Evolutionary conservation across 2,329 filamentous ascomycete species (phyloP), one percentile per base, ranked within the genome.

Genomic region (Sporothrix schenckii): DNA sequence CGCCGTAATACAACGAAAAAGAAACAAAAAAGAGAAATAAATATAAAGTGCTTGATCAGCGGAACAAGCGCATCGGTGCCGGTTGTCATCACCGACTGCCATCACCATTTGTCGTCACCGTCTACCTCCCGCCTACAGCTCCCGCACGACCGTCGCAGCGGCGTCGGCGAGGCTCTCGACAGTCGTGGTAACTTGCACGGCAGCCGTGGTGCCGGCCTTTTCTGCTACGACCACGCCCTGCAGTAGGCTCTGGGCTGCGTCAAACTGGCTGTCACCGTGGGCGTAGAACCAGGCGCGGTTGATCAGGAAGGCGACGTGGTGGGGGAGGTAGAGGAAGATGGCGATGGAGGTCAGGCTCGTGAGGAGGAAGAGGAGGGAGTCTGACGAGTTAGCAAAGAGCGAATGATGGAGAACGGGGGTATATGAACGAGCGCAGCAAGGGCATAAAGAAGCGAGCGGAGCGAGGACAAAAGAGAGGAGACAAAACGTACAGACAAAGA

Each of bases 241-340:
- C 79, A 53, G 81, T 78, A 14, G 80, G 81, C 47, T 80, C 80
- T 76, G 83, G 82, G 84, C 85, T 14, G 67, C 54, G 44, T 72
- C 69, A n/a, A 70, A 34, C 19, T 68, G 34, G 75, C 88, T 86
- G 78, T 97, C 93, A 75, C 95, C 95, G 74, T 90, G 90, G 80
- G 93, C 92, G 85, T 99, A 99, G 85, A 97, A 99, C 88, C 92
- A 97, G 69, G 93, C 90, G 78, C 94, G 91, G 78, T 89, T 88
- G 77, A 90, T 87, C 76, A 99, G 90, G 78, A 92, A 91, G 77
- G 88, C 86, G 77, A 98, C 83, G 82, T 98, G 94, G 77, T 96
- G 91, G 13, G 95, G 95, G 21, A 99, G 92, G 84, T 99, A 99
- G 74, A 98, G 89, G 74, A 92, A 91, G 68, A 90, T 89, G 75